Evolutionary conservation across 2,329 filamentous ascomycete species (phyloP), one percentile per base, ranked within the genome.

Genomic region (Aspergillus luchuensis): DNA sequence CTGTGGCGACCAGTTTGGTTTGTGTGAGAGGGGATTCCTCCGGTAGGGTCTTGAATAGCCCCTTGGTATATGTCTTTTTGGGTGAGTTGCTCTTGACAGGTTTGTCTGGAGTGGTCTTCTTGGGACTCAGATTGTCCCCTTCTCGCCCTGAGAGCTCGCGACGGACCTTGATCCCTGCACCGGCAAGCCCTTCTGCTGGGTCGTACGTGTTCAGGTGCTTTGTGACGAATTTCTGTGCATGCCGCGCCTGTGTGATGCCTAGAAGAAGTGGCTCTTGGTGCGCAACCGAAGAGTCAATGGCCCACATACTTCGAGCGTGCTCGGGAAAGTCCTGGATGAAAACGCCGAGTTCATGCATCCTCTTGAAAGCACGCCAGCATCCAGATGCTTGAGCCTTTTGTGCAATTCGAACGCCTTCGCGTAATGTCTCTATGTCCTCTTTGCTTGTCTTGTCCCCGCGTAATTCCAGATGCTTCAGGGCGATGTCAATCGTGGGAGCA

Each of bases 271-370:
- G 83, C 17, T 79, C 76, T 3, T 55, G 53, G 1, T 71, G 67
- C 7, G 79, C 68, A 1, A 77, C 74, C 8, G 69, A 69, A 3
- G 74, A 73, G 62, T 87, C 81, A 30, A 97, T 82, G 0, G 90
- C 87, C 89, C 92, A 97, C 3, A 84, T 80, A 15, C 79, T 74
- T 2, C 84, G 84, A 3, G 84, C 82, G 0, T 83, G 81, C 10
- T 80, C 79, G 0, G 91, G 89, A 70, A 94, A 92, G 30, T 85
- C 77, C 2, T 85, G 72, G 2, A 97, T 77, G 60, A 88, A 90
- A 10, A 96, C 75, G 0, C 92, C 92, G 60, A 97, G 83, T 71
- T 97, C 91, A 66, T 94, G 91, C 21, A 87, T 87, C 25, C 80
- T 76, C 60, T 89, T 90, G 68, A 92, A 87, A 0, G 87, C 80